phyloP scores from a whole-genome alignment of 257 asterid genomes.

The Striga asiatica region DNA sequence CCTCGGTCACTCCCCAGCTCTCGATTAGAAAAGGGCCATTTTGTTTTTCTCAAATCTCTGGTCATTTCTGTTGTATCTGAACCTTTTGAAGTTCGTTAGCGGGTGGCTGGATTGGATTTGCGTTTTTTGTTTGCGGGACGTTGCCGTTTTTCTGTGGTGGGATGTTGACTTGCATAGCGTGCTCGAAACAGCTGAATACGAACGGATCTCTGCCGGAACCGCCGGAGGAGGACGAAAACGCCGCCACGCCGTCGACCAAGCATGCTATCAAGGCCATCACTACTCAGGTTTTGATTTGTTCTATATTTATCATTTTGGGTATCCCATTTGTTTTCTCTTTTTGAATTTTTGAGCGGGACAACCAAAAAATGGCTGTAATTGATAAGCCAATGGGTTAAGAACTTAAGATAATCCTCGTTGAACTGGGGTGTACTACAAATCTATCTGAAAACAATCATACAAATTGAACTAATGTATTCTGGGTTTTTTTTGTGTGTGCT shows the following conservation, averaged over 20 bases:
- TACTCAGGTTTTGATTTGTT: constrained; percentile 35
- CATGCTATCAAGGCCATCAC: constrained; percentile 71
- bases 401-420: too few species aligned
- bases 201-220: constrained; percentile 62
- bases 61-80: background rate
- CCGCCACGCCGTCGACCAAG: constrained; percentile 48
- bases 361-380: too few species aligned
- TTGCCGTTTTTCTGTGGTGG: background rate
- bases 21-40: constrained; percentile 20
- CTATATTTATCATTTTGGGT: background rate
- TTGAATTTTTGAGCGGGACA: background rate
- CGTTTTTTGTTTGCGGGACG: background rate
- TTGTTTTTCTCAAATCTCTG: background rate
- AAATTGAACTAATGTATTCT: background rate
- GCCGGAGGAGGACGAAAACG: constrained; percentile 45
- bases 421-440: too few species aligned
- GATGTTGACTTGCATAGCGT: constrained; percentile 92
- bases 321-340: background rate
- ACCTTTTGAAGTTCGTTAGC: background rate
- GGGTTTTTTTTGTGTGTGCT: background rate
- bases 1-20: constrained; percentile 25
- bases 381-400: too few species aligned
- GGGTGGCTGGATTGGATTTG: background rate
- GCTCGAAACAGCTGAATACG: constrained; percentile 59
- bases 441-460: background rate